Evolutionary conservation across 192 early-diverging fungal genomes (phyloP).

Genomic region (Backusella westeae): DNA sequence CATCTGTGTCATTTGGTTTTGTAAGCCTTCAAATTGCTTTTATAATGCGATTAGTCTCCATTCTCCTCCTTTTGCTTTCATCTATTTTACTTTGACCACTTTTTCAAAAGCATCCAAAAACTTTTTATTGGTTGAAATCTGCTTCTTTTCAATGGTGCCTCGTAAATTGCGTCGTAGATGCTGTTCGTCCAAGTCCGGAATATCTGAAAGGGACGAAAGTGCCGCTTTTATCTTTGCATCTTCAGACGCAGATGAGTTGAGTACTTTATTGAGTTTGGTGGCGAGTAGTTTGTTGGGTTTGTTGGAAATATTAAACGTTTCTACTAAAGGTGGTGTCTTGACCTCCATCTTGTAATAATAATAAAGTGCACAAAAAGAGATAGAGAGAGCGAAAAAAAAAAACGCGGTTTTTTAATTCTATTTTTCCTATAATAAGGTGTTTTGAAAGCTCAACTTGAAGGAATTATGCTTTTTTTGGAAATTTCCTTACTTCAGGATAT

Average conservation of each 20-base stretch:
- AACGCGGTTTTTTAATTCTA: not conserved
- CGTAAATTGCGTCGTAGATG: constrained; percentile 50
- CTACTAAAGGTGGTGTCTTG: constrained; percentile 2
- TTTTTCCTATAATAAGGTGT: not conserved
- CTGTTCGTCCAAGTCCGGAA: constrained; percentile 18
- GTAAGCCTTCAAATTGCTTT: constrained; percentile 17
- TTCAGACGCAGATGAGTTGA: constrained; percentile 20
- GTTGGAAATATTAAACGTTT: constrained; percentile 11
- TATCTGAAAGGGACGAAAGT: constrained; percentile 21
- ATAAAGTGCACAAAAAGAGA: too few species aligned
- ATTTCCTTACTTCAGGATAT: too few species aligned
- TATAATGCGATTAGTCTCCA: not conserved
- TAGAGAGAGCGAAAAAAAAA: not conserved
- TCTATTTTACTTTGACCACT: constrained; percentile 31
- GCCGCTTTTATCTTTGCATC: constrained; percentile 27
- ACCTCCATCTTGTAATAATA: not conserved
- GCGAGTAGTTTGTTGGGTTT: constrained; percentile 28
- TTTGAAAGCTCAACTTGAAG: not conserved
- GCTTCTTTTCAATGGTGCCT: constrained; percentile 58
- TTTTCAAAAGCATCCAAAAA: constrained; percentile 56
- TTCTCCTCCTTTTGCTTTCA: too few species aligned
- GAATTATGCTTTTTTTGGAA: not conserved
- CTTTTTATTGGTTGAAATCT: constrained; percentile 48
- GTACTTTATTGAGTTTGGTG: constrained; percentile 23
- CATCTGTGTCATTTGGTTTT: constrained; percentile 31